Percentiles rank a stretch among this genome's conserved stretches.
These are phyloP conservation scores for Craspedostauros australis DNA, from an alignment of 108 stramenopile species.

Conservation along the genomic window DNA sequence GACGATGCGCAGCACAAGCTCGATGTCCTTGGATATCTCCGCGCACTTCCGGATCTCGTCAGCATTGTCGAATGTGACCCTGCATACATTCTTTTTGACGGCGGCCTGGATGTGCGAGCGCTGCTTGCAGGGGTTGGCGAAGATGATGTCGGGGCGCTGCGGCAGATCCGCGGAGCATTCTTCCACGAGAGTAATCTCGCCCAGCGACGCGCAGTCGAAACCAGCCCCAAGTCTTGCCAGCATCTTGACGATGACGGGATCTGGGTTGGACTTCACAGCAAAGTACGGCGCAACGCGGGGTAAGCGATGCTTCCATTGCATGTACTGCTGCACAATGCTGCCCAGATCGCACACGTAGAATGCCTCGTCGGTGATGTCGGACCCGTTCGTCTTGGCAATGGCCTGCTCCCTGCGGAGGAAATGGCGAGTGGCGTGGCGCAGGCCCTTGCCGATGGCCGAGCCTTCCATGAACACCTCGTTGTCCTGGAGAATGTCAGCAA, in stretches of 20 bases:
- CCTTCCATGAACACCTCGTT: slow-evolving; percentile 44
- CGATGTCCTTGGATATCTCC: slow-evolving; percentile 48
- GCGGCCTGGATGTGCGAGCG: slow-evolving; percentile 70
- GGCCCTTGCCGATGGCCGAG: slow-evolving; percentile 52
- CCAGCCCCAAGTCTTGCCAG: slow-evolving; percentile 73
- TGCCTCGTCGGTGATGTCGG: slow-evolving; percentile 62
- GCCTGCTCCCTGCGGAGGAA: slow-evolving; percentile 41
- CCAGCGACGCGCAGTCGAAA: slow-evolving; percentile 88
- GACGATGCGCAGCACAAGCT: slow-evolving; percentile 74
- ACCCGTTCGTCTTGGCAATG: too few species aligned
- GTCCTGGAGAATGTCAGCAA: slow-evolving; percentile 22
- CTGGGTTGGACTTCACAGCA: slow-evolving; percentile 87
- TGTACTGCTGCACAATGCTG: slow-evolving; percentile 66
- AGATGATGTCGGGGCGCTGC: slow-evolving; percentile 72
- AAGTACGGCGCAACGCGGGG: slow-evolving; percentile 88
- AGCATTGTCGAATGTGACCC: slow-evolving; percentile 88
- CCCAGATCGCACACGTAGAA: slow-evolving; percentile 84
- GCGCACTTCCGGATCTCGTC: slow-evolving; percentile 86
- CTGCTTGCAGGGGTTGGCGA: slow-evolving; percentile 89
- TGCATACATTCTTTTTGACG: slow-evolving; percentile 58
- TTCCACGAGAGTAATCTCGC: slow-evolving; percentile 78
- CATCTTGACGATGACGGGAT: slow-evolving; percentile 63
- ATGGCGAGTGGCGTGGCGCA: slow-evolving; percentile 57
- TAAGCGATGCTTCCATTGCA: slow-evolving; percentile 66
- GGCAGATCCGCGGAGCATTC: slow-evolving; percentile 53